Conservation (phyloP, 305 asterid genomes). For the Nicotiana rustica region DNA sequence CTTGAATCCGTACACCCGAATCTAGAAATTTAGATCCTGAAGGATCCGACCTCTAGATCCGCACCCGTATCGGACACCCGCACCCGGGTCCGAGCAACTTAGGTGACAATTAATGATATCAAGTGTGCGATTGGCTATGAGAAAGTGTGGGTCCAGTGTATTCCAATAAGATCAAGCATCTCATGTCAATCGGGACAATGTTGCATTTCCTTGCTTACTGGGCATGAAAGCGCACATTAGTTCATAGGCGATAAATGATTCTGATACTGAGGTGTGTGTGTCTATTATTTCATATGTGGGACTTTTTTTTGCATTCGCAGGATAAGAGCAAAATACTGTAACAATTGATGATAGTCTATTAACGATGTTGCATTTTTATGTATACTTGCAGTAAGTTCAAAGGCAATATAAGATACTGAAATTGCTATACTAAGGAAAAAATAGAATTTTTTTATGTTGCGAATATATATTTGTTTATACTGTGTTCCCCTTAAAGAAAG, state of each 20-base stretch:
- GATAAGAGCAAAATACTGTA: no score
- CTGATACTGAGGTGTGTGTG: background rate
- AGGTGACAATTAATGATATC: background rate
- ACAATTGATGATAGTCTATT: no score
- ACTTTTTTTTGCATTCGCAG: no score
- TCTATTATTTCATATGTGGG: no score
- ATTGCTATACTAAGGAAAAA: background rate
- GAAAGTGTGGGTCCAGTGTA: background rate
- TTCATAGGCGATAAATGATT: background rate
- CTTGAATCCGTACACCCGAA: no score
- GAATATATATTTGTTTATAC: background rate
- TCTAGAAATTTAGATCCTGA: no score
- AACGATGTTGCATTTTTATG: no score
- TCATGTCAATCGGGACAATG: constrained; percentile 16
- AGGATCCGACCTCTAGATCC: no score
- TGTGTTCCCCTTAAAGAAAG: background rate
- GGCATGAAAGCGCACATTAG: background rate
- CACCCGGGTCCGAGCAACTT: no score
- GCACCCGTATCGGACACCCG: no score
- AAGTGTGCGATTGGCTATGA: background rate
- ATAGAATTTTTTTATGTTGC: background rate
- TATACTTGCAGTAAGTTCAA: background rate
- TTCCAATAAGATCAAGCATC: constrained; percentile 15
- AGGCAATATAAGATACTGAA: background rate
- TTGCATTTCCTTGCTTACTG: background rate